A percentile compares a stretch with the other conserved stretches of the same genome.
phyloP scores from a whole-genome alignment of 2,329 filamentous ascomycete species.

The Colletotrichum destructivum region DNA sequence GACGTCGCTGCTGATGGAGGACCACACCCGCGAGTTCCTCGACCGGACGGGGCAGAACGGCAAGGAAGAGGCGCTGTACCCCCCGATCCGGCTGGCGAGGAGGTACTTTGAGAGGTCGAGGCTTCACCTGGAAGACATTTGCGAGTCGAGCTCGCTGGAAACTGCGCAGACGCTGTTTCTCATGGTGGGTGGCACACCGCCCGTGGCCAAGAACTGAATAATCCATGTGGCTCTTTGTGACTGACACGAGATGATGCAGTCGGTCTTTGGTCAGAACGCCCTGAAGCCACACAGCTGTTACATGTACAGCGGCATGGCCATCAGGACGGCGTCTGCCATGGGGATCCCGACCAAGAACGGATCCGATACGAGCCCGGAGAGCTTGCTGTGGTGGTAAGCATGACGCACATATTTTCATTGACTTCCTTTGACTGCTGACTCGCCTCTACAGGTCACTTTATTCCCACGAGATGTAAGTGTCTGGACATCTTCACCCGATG shows the following conservation, averaged over 20 bases:
- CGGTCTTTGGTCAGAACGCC: conserved; percentile 52
- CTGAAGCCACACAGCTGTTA: conserved; percentile 53
- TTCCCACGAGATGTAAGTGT: conserved; percentile 43
- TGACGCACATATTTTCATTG: too few relatives aligned
- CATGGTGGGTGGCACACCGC: conserved; percentile 31
- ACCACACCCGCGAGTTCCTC: conserved; percentile 38
- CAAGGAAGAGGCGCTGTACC: conserved; percentile 38
- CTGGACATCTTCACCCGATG: accelerated
- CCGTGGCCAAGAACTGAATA: not conserved
- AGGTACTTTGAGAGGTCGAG: conserved; percentile 43
- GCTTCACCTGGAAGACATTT: conserved; percentile 40
- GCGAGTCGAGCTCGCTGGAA: conserved; percentile 43
- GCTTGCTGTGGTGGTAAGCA: conserved; percentile 43
- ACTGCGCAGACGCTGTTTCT: conserved; percentile 42
- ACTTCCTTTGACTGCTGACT: not conserved
- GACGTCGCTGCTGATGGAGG: conserved; percentile 41
- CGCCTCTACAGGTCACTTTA: conserved; percentile 34
- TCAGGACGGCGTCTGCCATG: conserved; percentile 52
- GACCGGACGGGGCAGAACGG: conserved; percentile 29
- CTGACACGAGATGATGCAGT: conserved; percentile 26
- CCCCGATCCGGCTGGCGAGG: conserved; percentile 38
- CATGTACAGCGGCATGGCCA: conserved; percentile 54
- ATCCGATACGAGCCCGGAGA: conserved; percentile 38
- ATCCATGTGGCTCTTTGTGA: too few relatives aligned
- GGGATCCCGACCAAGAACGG: conserved; percentile 47